These are phyloP conservation scores for Candida krabiensis DNA, from an alignment of 805 yeast genomes.

Conservation along the genomic window DNA sequence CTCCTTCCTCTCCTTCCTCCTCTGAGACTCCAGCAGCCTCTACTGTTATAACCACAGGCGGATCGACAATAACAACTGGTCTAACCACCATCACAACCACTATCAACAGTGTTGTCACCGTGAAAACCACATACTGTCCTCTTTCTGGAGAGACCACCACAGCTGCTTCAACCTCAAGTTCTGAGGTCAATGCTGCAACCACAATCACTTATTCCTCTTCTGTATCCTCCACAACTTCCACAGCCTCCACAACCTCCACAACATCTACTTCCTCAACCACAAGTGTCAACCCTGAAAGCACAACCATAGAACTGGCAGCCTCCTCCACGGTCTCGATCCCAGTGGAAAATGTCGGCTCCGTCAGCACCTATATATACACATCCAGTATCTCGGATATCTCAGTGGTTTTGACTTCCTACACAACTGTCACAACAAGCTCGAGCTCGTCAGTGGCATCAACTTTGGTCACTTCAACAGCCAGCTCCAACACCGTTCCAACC, in stretches of 20 bases:
- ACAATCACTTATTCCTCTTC: conserved; percentile 7
- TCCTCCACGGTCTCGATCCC: conserved; percentile 21
- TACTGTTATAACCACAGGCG: conserved; percentile 4
- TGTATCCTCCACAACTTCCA: conserved; percentile 7
- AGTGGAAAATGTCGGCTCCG: conserved; percentile 14
- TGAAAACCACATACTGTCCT: conserved; percentile 25
- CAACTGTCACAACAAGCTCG: conserved; percentile 9
- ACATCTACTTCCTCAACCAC: conserved; percentile 3
- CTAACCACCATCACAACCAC: conserved; percentile 16
- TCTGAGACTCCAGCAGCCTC: conserved; percentile 3
- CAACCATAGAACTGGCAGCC: conserved; percentile 21
- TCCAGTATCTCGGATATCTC: conserved; percentile 25
- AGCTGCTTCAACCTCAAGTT: conserved; percentile 1
- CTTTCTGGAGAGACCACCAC: conserved; percentile 10
- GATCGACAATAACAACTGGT: conserved; percentile 12
- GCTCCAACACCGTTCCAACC: conserved; percentile 11
- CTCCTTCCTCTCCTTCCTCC: no score
- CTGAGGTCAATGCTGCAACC: conserved; percentile 3
- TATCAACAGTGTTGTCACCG: conserved; percentile 16
- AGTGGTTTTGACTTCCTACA: conserved; percentile 28
- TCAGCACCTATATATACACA: conserved; percentile 23
- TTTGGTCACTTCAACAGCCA: conserved; percentile 1
- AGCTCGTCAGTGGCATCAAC: conserved; percentile 5
- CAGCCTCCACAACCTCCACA: conserved; percentile 9
- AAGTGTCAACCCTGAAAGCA: conserved; percentile 1